phyloP scores from a whole-genome alignment of 169 alveolate species.

The Amoebophrya sp. region DNA sequence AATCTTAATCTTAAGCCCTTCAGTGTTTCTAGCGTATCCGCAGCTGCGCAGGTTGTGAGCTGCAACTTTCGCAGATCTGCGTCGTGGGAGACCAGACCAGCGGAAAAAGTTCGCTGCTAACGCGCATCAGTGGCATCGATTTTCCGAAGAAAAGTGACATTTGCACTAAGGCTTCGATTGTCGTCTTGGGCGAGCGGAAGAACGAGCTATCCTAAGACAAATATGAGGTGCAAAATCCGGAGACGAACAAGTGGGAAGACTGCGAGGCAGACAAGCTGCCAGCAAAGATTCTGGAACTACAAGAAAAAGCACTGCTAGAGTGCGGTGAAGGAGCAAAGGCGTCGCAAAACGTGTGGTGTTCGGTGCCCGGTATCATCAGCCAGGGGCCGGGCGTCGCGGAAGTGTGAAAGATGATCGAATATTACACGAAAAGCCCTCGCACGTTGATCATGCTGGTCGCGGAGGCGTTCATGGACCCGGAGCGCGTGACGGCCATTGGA shows the following conservation, averaged over 20 bases:
- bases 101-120: neutral
- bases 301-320: neutral
- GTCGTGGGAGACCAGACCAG: conserved; percentile 3
- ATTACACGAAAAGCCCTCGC: neutral
- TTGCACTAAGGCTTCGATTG: conserved; percentile 10
- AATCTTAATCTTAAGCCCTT: too few species aligned
- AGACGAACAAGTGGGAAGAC: neutral
- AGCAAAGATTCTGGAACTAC: neutral
- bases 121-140: neutral
- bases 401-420: neutral
- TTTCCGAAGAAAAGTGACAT: neutral
- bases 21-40: too few species aligned
- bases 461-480: neutral
- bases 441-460: neutral
- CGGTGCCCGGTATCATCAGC: neutral
- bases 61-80: neutral
- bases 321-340: neutral
- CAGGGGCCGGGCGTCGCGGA: neutral
- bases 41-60: neutral
- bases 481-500: neutral
- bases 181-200: neutral
- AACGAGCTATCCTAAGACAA: neutral
- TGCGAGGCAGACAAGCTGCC: neutral
- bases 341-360: neutral
- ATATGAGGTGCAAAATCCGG: neutral